Evolutionary conservation across 768 basidiomycete species (phyloP), one percentile per base, ranked within the genome.

Genomic region (Termitomyces sp.): DNA sequence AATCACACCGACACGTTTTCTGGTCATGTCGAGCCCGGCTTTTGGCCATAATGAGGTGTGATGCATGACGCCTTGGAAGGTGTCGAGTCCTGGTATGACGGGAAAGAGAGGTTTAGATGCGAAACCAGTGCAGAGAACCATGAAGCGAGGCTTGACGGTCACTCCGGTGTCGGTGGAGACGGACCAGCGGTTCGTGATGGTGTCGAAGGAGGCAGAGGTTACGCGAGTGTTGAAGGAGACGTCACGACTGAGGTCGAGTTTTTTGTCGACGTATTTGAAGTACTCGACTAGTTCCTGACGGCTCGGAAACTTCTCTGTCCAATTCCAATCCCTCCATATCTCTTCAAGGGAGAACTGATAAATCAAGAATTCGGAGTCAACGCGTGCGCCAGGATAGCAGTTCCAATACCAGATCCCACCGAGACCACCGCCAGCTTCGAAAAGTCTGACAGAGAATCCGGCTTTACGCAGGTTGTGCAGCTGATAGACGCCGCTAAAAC

Each of bases 391-490:
- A 2, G 67, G 66, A 28, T 68, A 68, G 30, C 60, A 55, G 56
- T 68, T 67, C 63, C 65, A 66, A 44, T 66, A 58, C 67, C 67
- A 68, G 19, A 59, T 64, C 1, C 67, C 67, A 12, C 67, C 67
- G 5, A 67, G n/a, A 28, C 49, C 48, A 35, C 59, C 48, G 7
- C 59, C 66, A 3, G 67, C 63, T 47, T 66, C 63, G 19, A 60
- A 60, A 41, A 64, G 25, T 35, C 62, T 62, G 53, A 53, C 61
- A 27, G 59, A 62, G 40, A 64, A 57, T 17, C 61, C 61, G 9
- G 56, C 61, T 42, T 58, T 54, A 23, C 63, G 63, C 9, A 64
- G 55, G 2, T 59, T 52, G n/a, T 62, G n/a, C n/a, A 64, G 51
- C 35, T 61, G 61, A 48, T 62, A 59, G 3, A 63, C 44, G 2